These are phyloP conservation scores for Meira nashicola DNA, from an alignment of 1,284 basidiomycete species.

Conservation along the genomic window DNA sequence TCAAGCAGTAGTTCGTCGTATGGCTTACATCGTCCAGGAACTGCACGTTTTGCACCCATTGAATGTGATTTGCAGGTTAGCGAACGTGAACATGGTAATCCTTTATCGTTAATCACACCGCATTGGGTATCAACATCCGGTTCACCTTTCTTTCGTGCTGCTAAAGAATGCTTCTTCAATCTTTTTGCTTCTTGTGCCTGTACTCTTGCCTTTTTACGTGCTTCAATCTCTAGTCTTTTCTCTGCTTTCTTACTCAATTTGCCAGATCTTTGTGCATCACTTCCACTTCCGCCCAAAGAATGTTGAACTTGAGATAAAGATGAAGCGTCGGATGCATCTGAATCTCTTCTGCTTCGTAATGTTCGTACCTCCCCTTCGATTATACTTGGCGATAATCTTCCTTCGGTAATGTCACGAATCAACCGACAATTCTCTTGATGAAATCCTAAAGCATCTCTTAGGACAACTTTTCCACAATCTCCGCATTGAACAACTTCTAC, in stretches of 20 bases:
- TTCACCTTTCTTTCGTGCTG: slow-evolving; percentile 19
- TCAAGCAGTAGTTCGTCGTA: slow-evolving; percentile 78
- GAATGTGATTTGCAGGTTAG: slow-evolving; percentile 97
- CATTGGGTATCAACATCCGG: slow-evolving; percentile 84
- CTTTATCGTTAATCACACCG: slow-evolving; percentile 95
- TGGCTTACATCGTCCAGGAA: slow-evolving; percentile 73
- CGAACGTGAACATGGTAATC: slow-evolving; percentile 86
- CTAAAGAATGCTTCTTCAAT: slow-evolving; percentile 14
- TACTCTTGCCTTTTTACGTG: slow-evolving; percentile 16
- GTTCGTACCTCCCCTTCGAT: slow-evolving; percentile 31
- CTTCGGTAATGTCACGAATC: slow-evolving; percentile 32
- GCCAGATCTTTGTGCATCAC: slow-evolving; percentile 1
- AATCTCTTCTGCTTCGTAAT: slow-evolving; percentile 18
- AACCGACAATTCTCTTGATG: slow-evolving; percentile 45
- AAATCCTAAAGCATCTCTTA: slow-evolving; percentile 31
- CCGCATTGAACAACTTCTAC: slow-evolving; percentile 38
- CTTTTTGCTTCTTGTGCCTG: slow-evolving; percentile 20
- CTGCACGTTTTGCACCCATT: slow-evolving; percentile 91
- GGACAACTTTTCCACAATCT: slow-evolving; percentile 37
- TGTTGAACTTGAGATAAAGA: no score
- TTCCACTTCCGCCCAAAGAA: not conserved
- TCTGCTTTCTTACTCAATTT: slow-evolving; percentile 15
- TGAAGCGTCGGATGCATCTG: slow-evolving; percentile 14
- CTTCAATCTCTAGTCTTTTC: slow-evolving; percentile 17
- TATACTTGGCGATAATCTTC: slow-evolving; percentile 33